A percentile compares a stretch with the other conserved stretches of the same genome.
Conservation (phyloP, 2,329 filamentous ascomycete genomes). For the Cladosporium sp. region DNA sequence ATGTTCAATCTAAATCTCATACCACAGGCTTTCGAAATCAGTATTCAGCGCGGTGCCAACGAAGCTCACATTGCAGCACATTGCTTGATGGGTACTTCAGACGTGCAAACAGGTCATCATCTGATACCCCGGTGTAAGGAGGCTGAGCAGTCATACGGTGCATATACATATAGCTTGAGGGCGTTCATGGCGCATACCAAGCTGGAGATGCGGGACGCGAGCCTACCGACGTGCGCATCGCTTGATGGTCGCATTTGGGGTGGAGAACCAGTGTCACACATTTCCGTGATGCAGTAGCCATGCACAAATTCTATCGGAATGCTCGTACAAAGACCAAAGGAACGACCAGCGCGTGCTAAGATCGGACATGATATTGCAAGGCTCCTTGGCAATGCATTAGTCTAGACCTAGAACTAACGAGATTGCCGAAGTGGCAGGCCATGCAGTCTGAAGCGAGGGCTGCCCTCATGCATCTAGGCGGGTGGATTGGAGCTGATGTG, state of each 20-base stretch:
- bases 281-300: neutral
- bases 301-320: neutral
- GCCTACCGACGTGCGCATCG: neutral
- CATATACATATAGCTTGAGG: neutral
- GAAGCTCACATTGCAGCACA: neutral
- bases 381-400: neutral
- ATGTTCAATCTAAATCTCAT: neutral
- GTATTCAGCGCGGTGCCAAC: neutral
- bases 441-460: neutral
- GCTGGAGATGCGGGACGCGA: constrained; percentile 11
- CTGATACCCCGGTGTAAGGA: neutral
- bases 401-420: neutral
- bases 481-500: neutral
- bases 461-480: neutral
- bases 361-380: neutral
- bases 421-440: neutral
- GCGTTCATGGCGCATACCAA: neutral
- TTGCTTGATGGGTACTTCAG: neutral
- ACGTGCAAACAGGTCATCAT: neutral
- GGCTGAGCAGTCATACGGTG: constrained; percentile 14
- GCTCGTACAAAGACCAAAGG: neutral
- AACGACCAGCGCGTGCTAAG: neutral
- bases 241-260: neutral
- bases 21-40: neutral
- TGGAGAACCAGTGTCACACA: neutral